These are phyloP conservation scores for Colletotrichum sp. DNA, from an alignment of 2,329 filamentous ascomycete genomes.

Conservation along the genomic window DNA sequence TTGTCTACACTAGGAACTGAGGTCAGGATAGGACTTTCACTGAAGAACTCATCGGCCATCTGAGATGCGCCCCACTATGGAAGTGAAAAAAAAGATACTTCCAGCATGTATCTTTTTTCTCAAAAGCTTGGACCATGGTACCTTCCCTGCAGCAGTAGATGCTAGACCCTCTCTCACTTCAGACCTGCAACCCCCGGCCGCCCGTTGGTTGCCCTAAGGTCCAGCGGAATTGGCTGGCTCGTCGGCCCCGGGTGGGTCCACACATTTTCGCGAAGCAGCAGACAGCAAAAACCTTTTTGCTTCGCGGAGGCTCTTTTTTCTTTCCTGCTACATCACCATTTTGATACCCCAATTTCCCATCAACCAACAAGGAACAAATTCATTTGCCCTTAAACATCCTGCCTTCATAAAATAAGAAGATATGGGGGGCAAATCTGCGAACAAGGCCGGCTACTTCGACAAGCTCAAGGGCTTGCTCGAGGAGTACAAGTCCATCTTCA, in stretches of 20 bases:
- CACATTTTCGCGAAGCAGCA: slow-evolving; percentile 6
- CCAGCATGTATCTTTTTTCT: slow-evolving; percentile 30
- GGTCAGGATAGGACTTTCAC: slow-evolving; percentile 12
- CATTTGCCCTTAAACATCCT: slow-evolving; percentile 95
- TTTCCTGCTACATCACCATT: slow-evolving; percentile 16
- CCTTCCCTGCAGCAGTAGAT: neutral
- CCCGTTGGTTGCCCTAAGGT: neutral
- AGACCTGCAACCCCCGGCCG: neutral
- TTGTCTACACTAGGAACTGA: neutral
- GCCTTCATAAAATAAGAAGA: slow-evolving; percentile 89
- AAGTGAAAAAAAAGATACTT: slow-evolving; percentile 40
- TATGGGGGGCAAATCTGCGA: slow-evolving; percentile 96
- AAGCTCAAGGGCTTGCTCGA: slow-evolving; percentile 98
- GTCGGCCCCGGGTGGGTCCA: neutral
- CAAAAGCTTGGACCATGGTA: slow-evolving; percentile 2
- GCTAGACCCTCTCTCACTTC: neutral
- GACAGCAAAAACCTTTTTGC: slow-evolving; percentile 19
- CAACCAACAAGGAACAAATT: slow-evolving; percentile 25
- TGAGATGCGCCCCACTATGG: neutral
- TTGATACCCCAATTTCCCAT: slow-evolving; percentile 22
- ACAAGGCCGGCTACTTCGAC: slow-evolving; percentile 98
- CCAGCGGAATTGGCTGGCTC: neutral
- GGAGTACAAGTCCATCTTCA: slow-evolving; percentile 97
- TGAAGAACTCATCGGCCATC: neutral
- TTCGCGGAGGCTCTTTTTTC: neutral